Base-by-base conservation (phyloP, 306 rosid genomes). In the Citrullus colocynthis region DNA sequence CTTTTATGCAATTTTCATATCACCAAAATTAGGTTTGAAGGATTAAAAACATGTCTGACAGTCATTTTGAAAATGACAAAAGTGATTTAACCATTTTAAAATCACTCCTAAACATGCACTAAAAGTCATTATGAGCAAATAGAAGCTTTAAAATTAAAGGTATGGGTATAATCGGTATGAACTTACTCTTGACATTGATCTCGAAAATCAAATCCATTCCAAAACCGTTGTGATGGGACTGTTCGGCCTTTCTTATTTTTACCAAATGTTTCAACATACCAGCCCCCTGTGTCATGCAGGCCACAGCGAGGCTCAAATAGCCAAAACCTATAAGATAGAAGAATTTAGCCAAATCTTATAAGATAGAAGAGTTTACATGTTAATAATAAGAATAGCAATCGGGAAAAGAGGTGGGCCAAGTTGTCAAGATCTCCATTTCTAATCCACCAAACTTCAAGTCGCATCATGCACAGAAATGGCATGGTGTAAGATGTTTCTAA, bases 231-330 rank as follows among this genome's bases (percentile, higher is more conserved):
- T 44, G 98, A 87, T 80, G 85, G 91, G 77, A 80, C 79, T 18
- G 90, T 88, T 64, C 85, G 90, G 44, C 98, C 97, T 69, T 86
- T 90, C 89, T 85, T 89, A 84, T 89, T 87, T 85, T 86, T 91
- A 61, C 98, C 97, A 64, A 88, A 94, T 76, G 97, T 94, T 83
- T 94, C 97, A 18, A 94, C 82, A 82, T 94, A 94, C 98, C 98
- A 94, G 72, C 98, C 98, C 70, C 97, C 97, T 67, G 87, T 85
- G 83, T 94, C 96, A 84, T 94, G 98, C 88, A 89, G 83, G 83
- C 91, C 93, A 86, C 97, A 90, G 21, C 98, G 97, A 84, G 98
- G 98, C 88, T 91, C 98, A 78, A 94, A 94, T 62, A 94, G 89
- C 98, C 98, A 91, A 90, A 84, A 92, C 89, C 98, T 94, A 96